Percentiles rank a stretch among this genome's conserved stretches.
These are phyloP conservation scores for Sordariomycetes sp. DNA, from an alignment of 2,329 filamentous ascomycete species.

Conservation along the genomic window DNA sequence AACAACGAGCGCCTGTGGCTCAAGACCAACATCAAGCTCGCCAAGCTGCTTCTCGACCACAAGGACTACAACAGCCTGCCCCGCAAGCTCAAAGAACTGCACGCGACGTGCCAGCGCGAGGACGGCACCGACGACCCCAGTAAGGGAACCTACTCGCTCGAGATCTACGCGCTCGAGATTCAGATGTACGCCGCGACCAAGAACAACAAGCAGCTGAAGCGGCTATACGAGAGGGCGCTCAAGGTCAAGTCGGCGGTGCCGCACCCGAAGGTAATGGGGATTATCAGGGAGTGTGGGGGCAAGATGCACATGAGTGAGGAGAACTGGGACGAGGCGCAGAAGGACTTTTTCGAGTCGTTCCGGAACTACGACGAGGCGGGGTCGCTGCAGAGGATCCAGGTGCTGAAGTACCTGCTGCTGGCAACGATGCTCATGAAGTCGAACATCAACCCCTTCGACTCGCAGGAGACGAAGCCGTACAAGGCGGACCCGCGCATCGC, in stretches of 20 bases:
- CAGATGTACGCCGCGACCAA: conserved; percentile 96
- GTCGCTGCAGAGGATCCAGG: conserved; percentile 89
- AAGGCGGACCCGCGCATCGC: conserved; percentile 89
- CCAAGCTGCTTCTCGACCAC: conserved; percentile 78
- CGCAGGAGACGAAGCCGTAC: conserved; percentile 97
- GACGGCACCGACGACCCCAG: conserved; percentile 84
- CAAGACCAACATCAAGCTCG: conserved; percentile 96
- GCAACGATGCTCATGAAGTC: conserved; percentile 98
- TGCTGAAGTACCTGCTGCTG: conserved; percentile 90
- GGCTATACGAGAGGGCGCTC: conserved; percentile 80
- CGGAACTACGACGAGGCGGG: conserved; percentile 98
- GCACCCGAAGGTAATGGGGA: conserved; percentile 97
- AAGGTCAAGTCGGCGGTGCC: conserved; percentile 93
- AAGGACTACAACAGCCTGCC: conserved; percentile 73
- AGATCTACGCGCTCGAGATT: conserved; percentile 94
- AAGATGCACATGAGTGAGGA: conserved; percentile 99
- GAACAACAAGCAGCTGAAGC: conserved; percentile 95
- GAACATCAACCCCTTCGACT: conserved; percentile 97
- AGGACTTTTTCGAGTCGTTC: conserved; percentile 97
- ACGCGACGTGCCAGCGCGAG: conserved; percentile 74
- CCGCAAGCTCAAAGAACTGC: conserved; percentile 77
- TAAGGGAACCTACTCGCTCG: conserved; percentile 91
- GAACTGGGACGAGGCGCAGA: conserved; percentile 96
- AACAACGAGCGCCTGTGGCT: conserved; percentile 97
- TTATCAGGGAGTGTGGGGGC: conserved; percentile 94